These are phyloP conservation scores for Tetracladium setigerum DNA, from an alignment of 495 filamentous ascomycete species.

Conservation along the genomic window DNA sequence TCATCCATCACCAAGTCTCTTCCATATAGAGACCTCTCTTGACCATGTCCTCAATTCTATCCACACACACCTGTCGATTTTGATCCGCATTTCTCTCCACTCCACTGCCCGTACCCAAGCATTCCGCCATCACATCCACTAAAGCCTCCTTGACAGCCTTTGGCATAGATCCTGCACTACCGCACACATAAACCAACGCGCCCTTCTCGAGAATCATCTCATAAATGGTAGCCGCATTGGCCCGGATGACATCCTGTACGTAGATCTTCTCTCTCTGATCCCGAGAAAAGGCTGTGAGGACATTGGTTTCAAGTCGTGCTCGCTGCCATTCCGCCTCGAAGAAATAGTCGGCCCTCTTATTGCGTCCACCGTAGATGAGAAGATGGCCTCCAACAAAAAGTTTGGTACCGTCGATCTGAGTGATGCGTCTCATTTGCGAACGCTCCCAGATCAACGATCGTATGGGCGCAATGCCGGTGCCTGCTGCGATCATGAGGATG, in stretches of 20 bases:
- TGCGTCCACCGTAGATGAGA: constrained; percentile 79
- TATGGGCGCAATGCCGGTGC: constrained; percentile 88
- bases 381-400: constrained; percentile 26
- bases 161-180: constrained; percentile 81
- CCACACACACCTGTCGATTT: constrained; percentile 38
- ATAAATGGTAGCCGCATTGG: constrained; percentile 50
- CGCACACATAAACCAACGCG: constrained; percentile 71
- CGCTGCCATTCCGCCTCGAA: constrained; percentile 67
- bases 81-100: not conserved
- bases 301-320: constrained; percentile 29
- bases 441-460: constrained; percentile 72
- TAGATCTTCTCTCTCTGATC: constrained; percentile 72
- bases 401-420: constrained; percentile 16
- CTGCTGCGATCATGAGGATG: constrained; percentile 75
- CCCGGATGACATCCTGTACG: constrained; percentile 75
- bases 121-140: constrained; percentile 56
- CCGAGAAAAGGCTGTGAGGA: constrained; percentile 79
- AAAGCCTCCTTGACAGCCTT: constrained; percentile 77
- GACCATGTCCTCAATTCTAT: constrained; percentile 54
- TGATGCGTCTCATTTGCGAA: constrained; percentile 1
- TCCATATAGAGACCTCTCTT: constrained; percentile 65
- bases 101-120: constrained; percentile 21
- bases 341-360: constrained; percentile 64
- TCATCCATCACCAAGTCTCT: constrained; percentile 57
- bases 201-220: constrained; percentile 39